These are phyloP conservation scores for Termitomyces sp. DNA, from an alignment of 768 basidiomycete species.

Conservation along the genomic window DNA sequence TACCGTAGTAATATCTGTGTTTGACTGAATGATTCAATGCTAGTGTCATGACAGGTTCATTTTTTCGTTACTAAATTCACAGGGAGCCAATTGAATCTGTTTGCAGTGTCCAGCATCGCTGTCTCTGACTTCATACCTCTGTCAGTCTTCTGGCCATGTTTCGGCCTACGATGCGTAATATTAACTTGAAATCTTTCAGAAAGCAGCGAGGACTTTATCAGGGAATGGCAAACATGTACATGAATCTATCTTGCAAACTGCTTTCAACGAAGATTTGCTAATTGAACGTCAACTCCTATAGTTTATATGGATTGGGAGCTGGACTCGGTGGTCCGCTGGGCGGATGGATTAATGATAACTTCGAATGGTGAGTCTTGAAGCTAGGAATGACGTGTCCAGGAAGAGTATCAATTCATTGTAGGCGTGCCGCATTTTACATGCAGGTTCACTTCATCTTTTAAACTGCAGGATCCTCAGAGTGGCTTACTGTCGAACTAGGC, in stretches of 20 bases:
- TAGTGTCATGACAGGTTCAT: constrained; percentile 79
- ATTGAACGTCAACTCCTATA: constrained; percentile 20
- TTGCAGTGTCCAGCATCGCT: constrained; percentile 71
- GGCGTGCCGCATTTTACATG: constrained; percentile 82
- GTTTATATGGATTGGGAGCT: constrained; percentile 80
- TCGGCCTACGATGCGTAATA: constrained; percentile 1
- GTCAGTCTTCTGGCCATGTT: constrained; percentile 35
- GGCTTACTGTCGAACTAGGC: constrained; percentile 36
- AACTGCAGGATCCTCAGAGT: background rate
- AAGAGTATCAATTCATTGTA: constrained; percentile 23
- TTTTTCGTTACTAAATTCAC: constrained; percentile 11
- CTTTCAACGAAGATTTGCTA: background rate
- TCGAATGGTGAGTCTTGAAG: constrained; percentile 65
- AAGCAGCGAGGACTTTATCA: constrained; percentile 88
- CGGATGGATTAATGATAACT: constrained; percentile 78
- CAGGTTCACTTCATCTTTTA: constrained; percentile 46
- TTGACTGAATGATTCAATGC: constrained; percentile 17
- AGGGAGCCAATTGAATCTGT: constrained; percentile 18
- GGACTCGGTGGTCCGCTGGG: constrained; percentile 77
- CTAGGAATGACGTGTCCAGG: background rate
- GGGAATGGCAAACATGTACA: constrained; percentile 84
- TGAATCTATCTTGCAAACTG: constrained; percentile 1
- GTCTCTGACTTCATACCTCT: constrained; percentile 87
- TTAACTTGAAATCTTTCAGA: constrained; percentile 29
- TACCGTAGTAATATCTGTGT: constrained; percentile 15